Evolutionary conservation across 148 eudicot species (phyloP), one percentile per base, ranked within the genome.

Genomic region (Salicornia ramosissima): DNA sequence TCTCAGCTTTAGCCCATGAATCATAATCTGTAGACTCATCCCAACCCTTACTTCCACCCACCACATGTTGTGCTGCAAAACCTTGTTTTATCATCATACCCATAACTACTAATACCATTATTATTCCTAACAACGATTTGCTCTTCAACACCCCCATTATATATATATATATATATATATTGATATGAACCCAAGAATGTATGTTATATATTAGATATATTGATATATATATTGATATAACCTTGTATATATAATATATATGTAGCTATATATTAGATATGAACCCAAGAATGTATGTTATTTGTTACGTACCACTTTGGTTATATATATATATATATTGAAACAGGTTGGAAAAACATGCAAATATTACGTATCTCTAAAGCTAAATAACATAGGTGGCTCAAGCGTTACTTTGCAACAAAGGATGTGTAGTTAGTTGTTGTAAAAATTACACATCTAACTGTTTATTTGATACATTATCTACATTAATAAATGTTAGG

Each of bases 1-100:
- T 86, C 74, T 86, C 79, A 16, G 71, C 65, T 21, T 87, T 78
- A 4, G 87, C 82, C 95, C 95, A 89, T 7, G 90, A 69, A 29
- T 57, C 68, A 74, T 77, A 86, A 76, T 86, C 91, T 5, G 87
- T 80, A 16, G 86, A 83, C 75, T 84, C 84, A 31, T 79, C 91
- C 95, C 91, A 89, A 2, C 95, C 95, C 67, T 80, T 82, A 75
- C 87, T 86, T 71, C 95, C 95, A 19, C 91, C 91, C 2, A 89
- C 95, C 0, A 22, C 80, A 73, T 86, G 83, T 51, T 81, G 78
- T 0, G 79, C 53, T 28, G 85, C 86, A 19, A 10, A 31, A 2
- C 21, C 74, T 29, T 49, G 26, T 49, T 61, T 30, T 5, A 28
- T 6, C 10, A 57, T 33, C 43, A 43, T 45, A 29, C 29, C 49